A percentile compares a stretch with the other conserved stretches of the same genome.
phyloP scores from a whole-genome alignment of 192 early-diverging fungal species.

The Mortierella alpina region DNA sequence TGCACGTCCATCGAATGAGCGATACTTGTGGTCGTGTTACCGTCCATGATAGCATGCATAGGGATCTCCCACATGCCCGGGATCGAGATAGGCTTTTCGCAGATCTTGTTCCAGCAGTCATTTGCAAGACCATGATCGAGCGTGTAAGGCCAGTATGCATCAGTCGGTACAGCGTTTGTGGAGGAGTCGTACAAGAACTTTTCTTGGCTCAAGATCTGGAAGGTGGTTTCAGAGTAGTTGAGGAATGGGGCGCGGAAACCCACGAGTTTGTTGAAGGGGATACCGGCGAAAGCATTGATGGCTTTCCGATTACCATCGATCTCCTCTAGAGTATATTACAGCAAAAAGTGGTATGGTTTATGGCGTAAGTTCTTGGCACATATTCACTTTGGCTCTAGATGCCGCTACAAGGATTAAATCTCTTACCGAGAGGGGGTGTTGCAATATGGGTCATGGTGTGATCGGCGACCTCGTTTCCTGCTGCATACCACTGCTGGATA shows the following conservation, averaged over 20 bases:
- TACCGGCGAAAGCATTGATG: constrained; percentile 66
- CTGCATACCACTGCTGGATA: constrained; percentile 70
- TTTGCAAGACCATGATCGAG: constrained; percentile 72
- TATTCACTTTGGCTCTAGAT: too few relatives aligned
- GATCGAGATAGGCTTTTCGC: constrained; percentile 48
- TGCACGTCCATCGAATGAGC: constrained; percentile 62
- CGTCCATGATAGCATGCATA: constrained; percentile 66
- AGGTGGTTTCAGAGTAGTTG: constrained; percentile 61
- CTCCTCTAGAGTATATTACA: constrained; percentile 35
- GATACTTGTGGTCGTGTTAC: neutral
- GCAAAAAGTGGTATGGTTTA: neutral
- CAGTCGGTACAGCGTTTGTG: constrained; percentile 55
- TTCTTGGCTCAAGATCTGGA: constrained; percentile 56
- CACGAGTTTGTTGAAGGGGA: constrained; percentile 65
- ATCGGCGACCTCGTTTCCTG: constrained; percentile 73
- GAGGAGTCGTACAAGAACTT: constrained; percentile 68
- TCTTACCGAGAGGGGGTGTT: constrained; percentile 42
- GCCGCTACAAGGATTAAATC: too few relatives aligned
- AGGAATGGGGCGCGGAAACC: constrained; percentile 78
- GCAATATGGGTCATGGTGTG: constrained; percentile 66
- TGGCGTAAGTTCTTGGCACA: too few relatives aligned
- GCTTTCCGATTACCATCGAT: constrained; percentile 48
- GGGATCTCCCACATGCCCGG: constrained; percentile 78
- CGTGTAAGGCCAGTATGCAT: constrained; percentile 76
- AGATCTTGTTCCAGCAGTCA: constrained; percentile 68